These are phyloP conservation scores for Penicillium sp. DNA, from an alignment of 2,329 filamentous ascomycete species.

Conservation along the genomic window DNA sequence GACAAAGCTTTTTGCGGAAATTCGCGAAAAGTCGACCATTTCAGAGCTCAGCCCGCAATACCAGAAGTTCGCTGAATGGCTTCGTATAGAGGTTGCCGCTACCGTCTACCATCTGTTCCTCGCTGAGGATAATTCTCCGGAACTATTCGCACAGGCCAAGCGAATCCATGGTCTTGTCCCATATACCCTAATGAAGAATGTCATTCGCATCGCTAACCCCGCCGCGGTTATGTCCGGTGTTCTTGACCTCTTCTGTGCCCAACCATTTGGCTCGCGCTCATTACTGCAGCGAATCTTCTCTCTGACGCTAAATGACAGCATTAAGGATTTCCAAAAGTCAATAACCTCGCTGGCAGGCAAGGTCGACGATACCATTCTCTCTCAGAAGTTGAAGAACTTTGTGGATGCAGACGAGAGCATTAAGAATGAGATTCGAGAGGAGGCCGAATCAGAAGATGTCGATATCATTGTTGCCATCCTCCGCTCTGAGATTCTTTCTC, in stretches of 20 bases:
- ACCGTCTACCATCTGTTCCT: constrained; percentile 97
- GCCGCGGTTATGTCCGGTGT: constrained; percentile 96
- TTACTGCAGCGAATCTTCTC: constrained; percentile 94
- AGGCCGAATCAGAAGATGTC: constrained; percentile 73
- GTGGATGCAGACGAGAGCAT: constrained; percentile 73
- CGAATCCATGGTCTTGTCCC: constrained; percentile 93
- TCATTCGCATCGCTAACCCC: constrained; percentile 94
- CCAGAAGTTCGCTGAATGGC: constrained; percentile 97
- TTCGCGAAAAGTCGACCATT: constrained; percentile 86
- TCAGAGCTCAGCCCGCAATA: constrained; percentile 91
- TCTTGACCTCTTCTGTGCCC: constrained; percentile 91
- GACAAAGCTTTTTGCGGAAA: constrained; percentile 89
- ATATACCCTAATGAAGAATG: constrained; percentile 92
- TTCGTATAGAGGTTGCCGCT: constrained; percentile 94
- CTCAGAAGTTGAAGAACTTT: constrained; percentile 80
- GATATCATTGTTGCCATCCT: constrained; percentile 87
- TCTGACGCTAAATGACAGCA: constrained; percentile 87
- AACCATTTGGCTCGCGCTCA: constrained; percentile 88
- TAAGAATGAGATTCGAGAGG: constrained; percentile 73
- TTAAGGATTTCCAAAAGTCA: constrained; percentile 80
- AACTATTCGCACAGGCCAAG: constrained; percentile 91
- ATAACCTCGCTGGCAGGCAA: constrained; percentile 78
- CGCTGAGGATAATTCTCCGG: constrained; percentile 96
- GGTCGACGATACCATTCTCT: constrained; percentile 79
- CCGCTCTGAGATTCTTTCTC: constrained; percentile 74